Conservation (phyloP, 148 eudicot genomes). For the Hydrangea macrophylla region DNA sequence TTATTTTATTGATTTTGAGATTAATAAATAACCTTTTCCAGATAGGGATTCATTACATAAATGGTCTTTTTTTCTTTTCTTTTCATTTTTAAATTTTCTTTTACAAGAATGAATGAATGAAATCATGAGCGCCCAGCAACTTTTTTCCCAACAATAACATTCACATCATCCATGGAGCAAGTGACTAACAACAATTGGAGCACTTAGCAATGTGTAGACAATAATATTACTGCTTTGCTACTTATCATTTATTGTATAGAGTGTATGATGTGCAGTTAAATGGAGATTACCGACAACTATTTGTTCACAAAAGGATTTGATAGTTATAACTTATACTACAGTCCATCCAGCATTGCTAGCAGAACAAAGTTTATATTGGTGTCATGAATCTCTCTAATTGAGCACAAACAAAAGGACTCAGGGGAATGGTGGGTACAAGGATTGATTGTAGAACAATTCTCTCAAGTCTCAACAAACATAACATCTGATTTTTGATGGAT, state of each 20-base stretch:
- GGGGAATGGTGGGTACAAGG: background rate
- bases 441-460: background rate
- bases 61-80: no score
- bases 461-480: background rate
- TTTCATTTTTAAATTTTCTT: no score
- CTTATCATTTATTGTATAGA: no score
- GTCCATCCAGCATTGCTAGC: constrained; percentile 2
- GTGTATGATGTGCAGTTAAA: background rate
- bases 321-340: constrained; percentile 1
- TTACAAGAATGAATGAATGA: no score
- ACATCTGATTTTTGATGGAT: background rate
- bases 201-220: background rate
- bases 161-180: background rate
- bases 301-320: background rate
- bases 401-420: background rate
- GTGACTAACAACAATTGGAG: background rate
- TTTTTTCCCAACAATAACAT: no score
- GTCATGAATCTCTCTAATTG: background rate
- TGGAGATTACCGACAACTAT: background rate
- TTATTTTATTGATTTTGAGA: no score
- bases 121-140: no score
- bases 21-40: no score
- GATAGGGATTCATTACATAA: no score
- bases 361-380: no score
- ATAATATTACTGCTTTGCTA: no score